These are phyloP conservation scores for Hyaloscypha finlandica DNA, from an alignment of 495 filamentous ascomycete species.

Conservation along the genomic window DNA sequence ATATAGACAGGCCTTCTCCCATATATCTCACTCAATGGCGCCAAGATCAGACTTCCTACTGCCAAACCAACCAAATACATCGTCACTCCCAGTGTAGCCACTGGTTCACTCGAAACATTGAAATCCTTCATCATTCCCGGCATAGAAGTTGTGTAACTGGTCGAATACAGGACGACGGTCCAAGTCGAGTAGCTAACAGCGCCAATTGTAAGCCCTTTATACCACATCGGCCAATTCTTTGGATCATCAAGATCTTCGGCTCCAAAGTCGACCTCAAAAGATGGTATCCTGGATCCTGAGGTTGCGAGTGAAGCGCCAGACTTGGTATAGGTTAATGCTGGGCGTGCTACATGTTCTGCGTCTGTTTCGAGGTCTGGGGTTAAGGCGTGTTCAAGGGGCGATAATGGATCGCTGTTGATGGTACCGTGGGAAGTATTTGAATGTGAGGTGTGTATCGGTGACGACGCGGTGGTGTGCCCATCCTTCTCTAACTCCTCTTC, in stretches of 20 bases:
- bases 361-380: slow-evolving; percentile 36
- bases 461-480: slow-evolving; percentile 3
- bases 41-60: slow-evolving; percentile 69
- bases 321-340: slow-evolving; percentile 26
- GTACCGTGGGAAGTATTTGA: slow-evolving; percentile 24
- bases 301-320: slow-evolving; percentile 55
- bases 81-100: slow-evolving; percentile 75
- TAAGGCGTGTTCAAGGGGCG: slow-evolving; percentile 40
- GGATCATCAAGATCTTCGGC: slow-evolving; percentile 70
- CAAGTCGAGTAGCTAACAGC: slow-evolving; percentile 73
- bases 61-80: slow-evolving; percentile 78
- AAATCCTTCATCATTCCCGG: slow-evolving; percentile 70
- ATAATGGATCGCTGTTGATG: slow-evolving; percentile 37
- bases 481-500: slow-evolving; percentile 21
- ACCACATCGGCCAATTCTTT: slow-evolving; percentile 70
- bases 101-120: slow-evolving; percentile 49
- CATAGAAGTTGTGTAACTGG: slow-evolving; percentile 74
- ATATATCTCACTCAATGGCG: slow-evolving; percentile 77
- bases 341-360: slow-evolving; percentile 25
- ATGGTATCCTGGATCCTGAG: slow-evolving; percentile 59
- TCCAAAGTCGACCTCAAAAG: slow-evolving; percentile 77
- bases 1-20: slow-evolving; percentile 77
- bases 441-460: slow-evolving; percentile 20
- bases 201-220: slow-evolving; percentile 62
- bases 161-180: slow-evolving; percentile 81